Evolutionary conservation across 306 rosid species (phyloP).

Genomic region (Vicia villosa): DNA sequence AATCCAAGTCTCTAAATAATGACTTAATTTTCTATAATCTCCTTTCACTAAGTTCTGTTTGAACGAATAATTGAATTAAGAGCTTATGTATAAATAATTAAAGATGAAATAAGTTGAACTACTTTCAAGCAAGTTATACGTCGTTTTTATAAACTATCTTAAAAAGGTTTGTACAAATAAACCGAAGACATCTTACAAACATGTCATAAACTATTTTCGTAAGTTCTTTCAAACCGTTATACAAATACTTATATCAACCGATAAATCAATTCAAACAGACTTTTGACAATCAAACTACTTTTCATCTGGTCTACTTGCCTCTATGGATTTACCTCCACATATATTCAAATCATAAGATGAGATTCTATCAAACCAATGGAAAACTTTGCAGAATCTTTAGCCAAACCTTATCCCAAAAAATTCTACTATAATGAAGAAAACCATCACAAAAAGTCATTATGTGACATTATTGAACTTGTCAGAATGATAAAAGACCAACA

Average conservation of each 20-base stretch:
- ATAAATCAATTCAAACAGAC: not conserved
- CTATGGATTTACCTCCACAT: not conserved
- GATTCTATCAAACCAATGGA: not conserved
- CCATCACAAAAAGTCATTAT: slow-evolving; percentile 25
- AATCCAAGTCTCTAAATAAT: no score
- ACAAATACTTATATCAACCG: not conserved
- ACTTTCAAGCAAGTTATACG: not conserved
- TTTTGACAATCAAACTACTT: not conserved
- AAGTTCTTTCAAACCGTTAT: not conserved
- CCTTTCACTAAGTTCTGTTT: not conserved
- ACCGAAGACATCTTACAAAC: not conserved
- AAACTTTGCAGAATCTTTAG: not conserved
- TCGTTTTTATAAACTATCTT: not conserved
- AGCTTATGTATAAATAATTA: not conserved
- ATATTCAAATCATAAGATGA: not conserved
- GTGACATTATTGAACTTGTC: slow-evolving; percentile 15
- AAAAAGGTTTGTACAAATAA: not conserved
- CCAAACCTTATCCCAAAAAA: slow-evolving; percentile 7
- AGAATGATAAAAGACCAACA: slow-evolving; percentile 31
- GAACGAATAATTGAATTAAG: not conserved
- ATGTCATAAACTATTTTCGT: not conserved
- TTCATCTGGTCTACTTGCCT: not conserved
- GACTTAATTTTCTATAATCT: not conserved
- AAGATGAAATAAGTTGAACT: not conserved
- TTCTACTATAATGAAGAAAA: slow-evolving; percentile 15